phyloP scores from a whole-genome alignment of 139 green algal species.

The Picochlorum sp. region DNA sequence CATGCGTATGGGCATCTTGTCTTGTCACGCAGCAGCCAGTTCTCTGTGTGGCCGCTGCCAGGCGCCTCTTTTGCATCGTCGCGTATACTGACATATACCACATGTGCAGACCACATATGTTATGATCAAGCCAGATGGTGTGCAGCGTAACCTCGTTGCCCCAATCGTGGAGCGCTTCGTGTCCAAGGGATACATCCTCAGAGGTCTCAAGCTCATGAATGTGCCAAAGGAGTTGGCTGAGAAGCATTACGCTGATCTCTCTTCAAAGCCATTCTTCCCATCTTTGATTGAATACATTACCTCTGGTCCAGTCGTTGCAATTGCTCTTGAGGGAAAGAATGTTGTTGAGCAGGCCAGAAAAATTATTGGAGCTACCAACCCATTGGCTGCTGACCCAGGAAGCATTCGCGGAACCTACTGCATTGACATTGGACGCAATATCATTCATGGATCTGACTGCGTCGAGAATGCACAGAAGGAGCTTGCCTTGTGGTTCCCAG shows the following conservation, averaged over 20 bases:
- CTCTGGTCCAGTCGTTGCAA: conserved; percentile 79
- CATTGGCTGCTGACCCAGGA: conserved; percentile 63
- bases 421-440: conserved; percentile 80
- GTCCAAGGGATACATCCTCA: conserved; percentile 73
- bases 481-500: conserved; percentile 95
- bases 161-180: conserved; percentile 77
- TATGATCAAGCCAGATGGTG: conserved; percentile 97
- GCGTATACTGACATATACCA: too few species aligned
- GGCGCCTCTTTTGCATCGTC: too few species aligned
- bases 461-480: conserved; percentile 91
- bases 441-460: conserved; percentile 78
- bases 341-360: conserved; percentile 67
- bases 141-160: conserved; percentile 81
- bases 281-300: conserved; percentile 78
- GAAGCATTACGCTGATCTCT: conserved; percentile 86
- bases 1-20: too few species aligned
- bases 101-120: conserved; percentile 69
- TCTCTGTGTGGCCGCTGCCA: too few species aligned
- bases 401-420: conserved; percentile 82
- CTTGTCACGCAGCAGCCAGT: too few species aligned
- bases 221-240: conserved; percentile 70
- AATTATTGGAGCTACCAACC: conserved; percentile 90
- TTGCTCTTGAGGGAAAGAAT: conserved; percentile 71
- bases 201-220: conserved; percentile 76
- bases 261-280: conserved; percentile 80